phyloP scores from a whole-genome alignment of 192 early-diverging fungal species.

The Mortierella hygrophila region DNA sequence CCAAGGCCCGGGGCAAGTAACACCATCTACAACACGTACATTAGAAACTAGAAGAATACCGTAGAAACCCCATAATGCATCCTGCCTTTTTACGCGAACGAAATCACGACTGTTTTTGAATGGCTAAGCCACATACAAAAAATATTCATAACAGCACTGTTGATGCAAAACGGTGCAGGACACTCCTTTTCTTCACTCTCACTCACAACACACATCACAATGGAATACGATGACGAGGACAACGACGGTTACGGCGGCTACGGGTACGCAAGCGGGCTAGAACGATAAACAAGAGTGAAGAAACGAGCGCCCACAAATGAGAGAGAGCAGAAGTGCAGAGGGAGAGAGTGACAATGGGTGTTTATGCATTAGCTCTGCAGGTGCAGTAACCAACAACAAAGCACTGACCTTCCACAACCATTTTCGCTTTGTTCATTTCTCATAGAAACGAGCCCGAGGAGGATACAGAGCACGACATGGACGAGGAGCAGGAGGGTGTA shows the following conservation, averaged over 20 bases:
- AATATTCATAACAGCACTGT: not conserved
- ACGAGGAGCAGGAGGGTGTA: constrained; percentile 35
- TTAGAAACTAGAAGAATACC: not conserved
- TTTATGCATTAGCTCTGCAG: too few relatives aligned
- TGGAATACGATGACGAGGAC: constrained; percentile 44
- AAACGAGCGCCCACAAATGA: too few relatives aligned
- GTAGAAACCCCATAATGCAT: not conserved
- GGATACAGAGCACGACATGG: constrained; percentile 43
- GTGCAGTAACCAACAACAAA: not conserved
- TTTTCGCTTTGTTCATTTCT: not conserved
- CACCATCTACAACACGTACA: not conserved
- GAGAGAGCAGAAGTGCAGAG: not conserved
- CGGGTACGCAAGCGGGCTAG: constrained; percentile 18
- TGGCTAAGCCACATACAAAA: not conserved
- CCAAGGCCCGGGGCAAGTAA: not conserved
- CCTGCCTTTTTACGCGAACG: too few relatives aligned
- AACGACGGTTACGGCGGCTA: constrained; percentile 29
- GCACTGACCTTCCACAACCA: not conserved
- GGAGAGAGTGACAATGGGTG: too few relatives aligned
- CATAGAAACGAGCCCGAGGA: constrained; percentile 47
- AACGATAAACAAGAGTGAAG: too few relatives aligned
- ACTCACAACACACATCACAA: constrained; percentile 16
- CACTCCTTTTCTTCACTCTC: not conserved
- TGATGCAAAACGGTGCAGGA: not conserved
- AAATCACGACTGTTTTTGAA: not conserved